Percentiles rank a stretch among this genome's conserved stretches.
Conservation (phyloP, 1,284 basidiomycete species). For the Heliocybe sulcata region DNA sequence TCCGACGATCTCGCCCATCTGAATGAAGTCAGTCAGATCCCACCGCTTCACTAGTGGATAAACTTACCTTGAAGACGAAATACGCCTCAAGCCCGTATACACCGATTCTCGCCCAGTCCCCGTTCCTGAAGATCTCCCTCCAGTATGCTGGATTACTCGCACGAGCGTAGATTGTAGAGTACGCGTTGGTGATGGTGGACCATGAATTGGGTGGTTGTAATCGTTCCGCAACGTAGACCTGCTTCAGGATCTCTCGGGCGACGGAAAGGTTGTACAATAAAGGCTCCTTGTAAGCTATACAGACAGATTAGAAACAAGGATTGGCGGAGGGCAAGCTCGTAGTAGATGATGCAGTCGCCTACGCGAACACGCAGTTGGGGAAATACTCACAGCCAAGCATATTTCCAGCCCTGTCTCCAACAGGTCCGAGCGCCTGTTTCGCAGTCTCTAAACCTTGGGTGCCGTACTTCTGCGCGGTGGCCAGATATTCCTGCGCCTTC, state of each 20-base stretch:
- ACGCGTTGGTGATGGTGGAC: conserved; percentile 59
- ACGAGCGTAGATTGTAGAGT: conserved; percentile 67
- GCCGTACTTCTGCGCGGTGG: conserved; percentile 49
- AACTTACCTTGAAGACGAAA: conserved; percentile 74
- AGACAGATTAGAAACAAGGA: not conserved
- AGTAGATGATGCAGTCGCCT: not conserved
- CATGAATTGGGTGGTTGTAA: conserved; percentile 77
- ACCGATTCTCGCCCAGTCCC: conserved; percentile 74
- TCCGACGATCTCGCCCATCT: conserved; percentile 90
- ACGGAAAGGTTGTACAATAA: conserved; percentile 82
- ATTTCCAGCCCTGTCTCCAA: conserved; percentile 51
- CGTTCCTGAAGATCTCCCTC: conserved; percentile 61
- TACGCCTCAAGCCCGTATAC: conserved; percentile 89
- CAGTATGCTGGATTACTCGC: conserved; percentile 65
- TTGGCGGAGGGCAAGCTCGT: not conserved
- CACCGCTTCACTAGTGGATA: not conserved
- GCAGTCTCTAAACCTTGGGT: conserved; percentile 44
- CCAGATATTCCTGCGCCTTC: conserved; percentile 62
- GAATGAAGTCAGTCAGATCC: conserved; percentile 5
- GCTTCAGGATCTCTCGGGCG: conserved; percentile 78
- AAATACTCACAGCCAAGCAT: conserved; percentile 28
- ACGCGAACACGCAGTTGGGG: not conserved
- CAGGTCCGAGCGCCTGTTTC: conserved; percentile 49
- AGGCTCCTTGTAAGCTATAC: conserved; percentile 76
- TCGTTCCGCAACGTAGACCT: conserved; percentile 86